Evolutionary conservation across 768 basidiomycete genomes (phyloP), one percentile per base, ranked within the genome.

Genomic region (Hygrophorus pudorinus): DNA sequence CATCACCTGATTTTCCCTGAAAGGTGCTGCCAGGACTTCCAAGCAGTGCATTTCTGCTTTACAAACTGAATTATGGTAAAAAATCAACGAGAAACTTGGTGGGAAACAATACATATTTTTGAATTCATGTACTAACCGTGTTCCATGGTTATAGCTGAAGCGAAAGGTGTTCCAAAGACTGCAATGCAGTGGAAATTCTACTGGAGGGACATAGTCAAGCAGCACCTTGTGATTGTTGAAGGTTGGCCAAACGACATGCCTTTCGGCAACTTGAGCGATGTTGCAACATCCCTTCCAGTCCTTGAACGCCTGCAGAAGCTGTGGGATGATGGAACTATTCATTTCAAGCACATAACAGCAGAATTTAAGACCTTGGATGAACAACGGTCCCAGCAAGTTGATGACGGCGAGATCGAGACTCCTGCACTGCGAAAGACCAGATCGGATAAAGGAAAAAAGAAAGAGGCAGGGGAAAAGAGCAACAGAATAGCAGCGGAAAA

Each of bases 111-210:
- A 24, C 4, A 7, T 24, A 24, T 24, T 24, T 24, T 24, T 24
- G 7, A 37, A 13, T 37, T 21, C 34, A 38, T 37, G 28, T 27
- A 16, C 2, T 32, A 8, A 10, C 34, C 33, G 10, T 21, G 21
- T 38, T 37, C 18, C 18, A 17, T 4, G 30, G n/a, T 32, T 31
- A 30, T 41, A 50, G 49, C 40, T 5, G 12, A 20, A n/a, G 30
- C 42, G 18, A 43, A 41, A 11, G 28, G 38, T 30, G 31, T 44
- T 35, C 32, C 33, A 3, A 45, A n/a, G 2, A 50, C 38, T 7
- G 12, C 36, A n/a, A 48, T 53, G 50, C 37, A 51, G 37, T 53
- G 40, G 38, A 47, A 40, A 35, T 39, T 29, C 9, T 48, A 51
- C 38, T 50, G 42, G 50, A 24, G 16, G 3, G 48, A 53, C 20